Percentiles rank a stretch among this genome's conserved stretches.
Evolutionary conservation across 1,284 basidiomycete genomes (phyloP).

Genomic region (Ustilago lituana): DNA sequence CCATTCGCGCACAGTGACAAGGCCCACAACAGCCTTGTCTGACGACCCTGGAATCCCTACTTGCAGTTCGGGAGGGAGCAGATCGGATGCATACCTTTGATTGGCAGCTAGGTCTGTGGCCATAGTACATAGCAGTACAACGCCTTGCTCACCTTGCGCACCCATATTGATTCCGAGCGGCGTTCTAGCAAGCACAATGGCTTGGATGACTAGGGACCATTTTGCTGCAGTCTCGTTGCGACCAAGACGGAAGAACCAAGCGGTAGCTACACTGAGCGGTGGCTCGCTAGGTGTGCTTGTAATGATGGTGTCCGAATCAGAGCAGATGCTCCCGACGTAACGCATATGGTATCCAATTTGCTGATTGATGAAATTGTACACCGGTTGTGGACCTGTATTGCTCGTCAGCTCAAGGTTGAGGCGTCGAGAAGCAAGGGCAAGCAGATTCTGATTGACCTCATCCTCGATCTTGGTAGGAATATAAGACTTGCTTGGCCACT

Average conservation of each 20-base stretch:
- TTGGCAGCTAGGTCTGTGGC: neutral
- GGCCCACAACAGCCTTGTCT: neutral
- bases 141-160: no score
- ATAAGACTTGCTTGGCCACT: no score
- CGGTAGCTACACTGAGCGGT: no score
- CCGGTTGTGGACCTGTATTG: neutral
- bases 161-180: constrained; percentile 3
- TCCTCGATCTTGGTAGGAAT: no score
- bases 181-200: neutral
- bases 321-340: no score
- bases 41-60: neutral
- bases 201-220: neutral
- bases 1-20: constrained; percentile 2
- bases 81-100: neutral
- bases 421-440: neutral
- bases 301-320: no score
- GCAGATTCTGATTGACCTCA: neutral
- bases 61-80: neutral
- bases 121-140: constrained; percentile 2
- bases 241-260: neutral
- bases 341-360: no score
- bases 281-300: no score
- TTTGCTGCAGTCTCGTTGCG: neutral
- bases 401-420: neutral
- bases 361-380: neutral